phyloP scores from a whole-genome alignment of 1,139 yeast genomes.

The Blastobotrys petasosporus region DNA sequence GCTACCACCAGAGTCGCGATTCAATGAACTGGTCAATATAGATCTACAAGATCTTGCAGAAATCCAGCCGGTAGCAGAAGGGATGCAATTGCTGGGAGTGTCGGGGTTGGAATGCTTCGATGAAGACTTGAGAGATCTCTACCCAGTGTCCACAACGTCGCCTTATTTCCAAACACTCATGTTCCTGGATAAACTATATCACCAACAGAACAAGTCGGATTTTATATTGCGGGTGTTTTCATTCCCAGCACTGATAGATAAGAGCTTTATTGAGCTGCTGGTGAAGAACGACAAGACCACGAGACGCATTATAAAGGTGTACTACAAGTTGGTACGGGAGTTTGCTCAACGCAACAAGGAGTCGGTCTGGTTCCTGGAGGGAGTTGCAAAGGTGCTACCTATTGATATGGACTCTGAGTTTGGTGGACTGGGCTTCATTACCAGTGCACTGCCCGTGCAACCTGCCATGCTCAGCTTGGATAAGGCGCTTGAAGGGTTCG shows the following conservation, averaged over 20 bases:
- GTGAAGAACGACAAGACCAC: slow-evolving; percentile 83
- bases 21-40: slow-evolving; percentile 39
- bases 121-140: slow-evolving; percentile 73
- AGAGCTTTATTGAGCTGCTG: slow-evolving; percentile 63
- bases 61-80: slow-evolving; percentile 37
- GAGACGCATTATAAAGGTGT: slow-evolving; percentile 83
- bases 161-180: slow-evolving; percentile 85
- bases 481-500: slow-evolving; percentile 11
- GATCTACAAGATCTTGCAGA: slow-evolving; percentile 67
- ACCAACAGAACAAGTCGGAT: slow-evolving; percentile 74
- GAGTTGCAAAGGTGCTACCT: slow-evolving; percentile 71
- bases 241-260: slow-evolving; percentile 86
- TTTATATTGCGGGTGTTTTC: slow-evolving; percentile 85
- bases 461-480: slow-evolving; percentile 1
- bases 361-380: slow-evolving; percentile 89
- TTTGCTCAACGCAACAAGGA: slow-evolving; percentile 85
- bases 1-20: slow-evolving; percentile 56
- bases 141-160: slow-evolving; percentile 75
- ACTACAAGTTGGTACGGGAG: slow-evolving; percentile 71
- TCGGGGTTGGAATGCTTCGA: slow-evolving; percentile 73
- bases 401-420: slow-evolving; percentile 35
- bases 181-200: slow-evolving; percentile 72
- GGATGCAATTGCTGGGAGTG: slow-evolving; percentile 16
- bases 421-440: slow-evolving; percentile 36
- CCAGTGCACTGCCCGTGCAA: slow-evolving; percentile 26